These are phyloP conservation scores for Arthrinium phaeospermum DNA, from an alignment of 2,329 filamentous ascomycete genomes.

Conservation along the genomic window DNA sequence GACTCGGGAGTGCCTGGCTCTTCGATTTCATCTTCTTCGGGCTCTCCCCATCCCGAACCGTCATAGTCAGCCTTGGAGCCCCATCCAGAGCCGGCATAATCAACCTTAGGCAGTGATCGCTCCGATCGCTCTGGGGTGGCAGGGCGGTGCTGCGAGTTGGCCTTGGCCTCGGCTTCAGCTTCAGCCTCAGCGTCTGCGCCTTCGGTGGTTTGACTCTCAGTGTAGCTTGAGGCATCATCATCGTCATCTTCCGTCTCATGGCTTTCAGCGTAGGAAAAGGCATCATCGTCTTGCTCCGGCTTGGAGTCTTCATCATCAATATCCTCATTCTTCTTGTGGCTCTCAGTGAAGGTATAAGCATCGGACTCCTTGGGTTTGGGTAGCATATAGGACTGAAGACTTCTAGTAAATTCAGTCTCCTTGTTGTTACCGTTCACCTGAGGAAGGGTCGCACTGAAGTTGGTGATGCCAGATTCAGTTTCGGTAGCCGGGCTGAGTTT, in stretches of 20 bases:
- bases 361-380: slow-evolving; percentile 46
- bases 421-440: slow-evolving; percentile 43
- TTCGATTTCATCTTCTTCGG: slow-evolving; percentile 58
- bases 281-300: slow-evolving; percentile 43
- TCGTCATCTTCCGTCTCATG: not conserved
- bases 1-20: slow-evolving; percentile 83
- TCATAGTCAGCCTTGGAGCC: slow-evolving; percentile 38
- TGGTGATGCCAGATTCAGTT: slow-evolving; percentile 32
- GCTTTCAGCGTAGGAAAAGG: slow-evolving; percentile 23
- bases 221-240: slow-evolving; percentile 1
- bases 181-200: not conserved
- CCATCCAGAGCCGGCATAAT: slow-evolving; percentile 44
- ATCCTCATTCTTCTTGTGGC: slow-evolving; percentile 43
- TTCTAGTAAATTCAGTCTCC: slow-evolving; percentile 47
- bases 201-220: not conserved
- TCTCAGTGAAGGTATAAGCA: slow-evolving; percentile 38
- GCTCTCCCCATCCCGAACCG: slow-evolving; percentile 54
- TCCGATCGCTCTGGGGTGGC: slow-evolving; percentile 55
- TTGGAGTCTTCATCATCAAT: slow-evolving; percentile 37
- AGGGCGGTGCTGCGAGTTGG: slow-evolving; percentile 42
- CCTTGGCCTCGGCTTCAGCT: not conserved
- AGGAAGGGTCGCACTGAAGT: slow-evolving; percentile 44
- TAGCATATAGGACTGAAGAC: slow-evolving; percentile 54
- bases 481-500: slow-evolving; percentile 27
- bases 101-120: slow-evolving; percentile 56